These are phyloP conservation scores for Scleroderma bovista DNA, from an alignment of 768 basidiomycete species.

Conservation along the genomic window DNA sequence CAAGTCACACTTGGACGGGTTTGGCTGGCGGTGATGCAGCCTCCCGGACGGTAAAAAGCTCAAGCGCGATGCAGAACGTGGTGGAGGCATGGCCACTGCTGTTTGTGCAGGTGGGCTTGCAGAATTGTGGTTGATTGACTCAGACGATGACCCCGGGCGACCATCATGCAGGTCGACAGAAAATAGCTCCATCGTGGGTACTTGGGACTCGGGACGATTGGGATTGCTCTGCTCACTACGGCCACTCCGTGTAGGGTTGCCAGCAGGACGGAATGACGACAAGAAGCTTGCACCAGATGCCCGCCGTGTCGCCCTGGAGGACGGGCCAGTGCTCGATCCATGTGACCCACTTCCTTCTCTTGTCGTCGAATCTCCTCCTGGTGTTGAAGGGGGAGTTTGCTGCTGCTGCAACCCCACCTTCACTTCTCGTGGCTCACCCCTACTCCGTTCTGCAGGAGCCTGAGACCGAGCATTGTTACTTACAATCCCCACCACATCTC, in stretches of 20 bases:
- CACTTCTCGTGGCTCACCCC: slow-evolving; percentile 20
- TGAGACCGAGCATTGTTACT: slow-evolving; percentile 14
- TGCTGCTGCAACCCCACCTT: slow-evolving; percentile 18
- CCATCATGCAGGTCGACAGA: slow-evolving; percentile 19
- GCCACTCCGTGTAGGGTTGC: slow-evolving; percentile 2
- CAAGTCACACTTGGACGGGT: slow-evolving; percentile 48
- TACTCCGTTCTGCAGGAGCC: slow-evolving; percentile 18
- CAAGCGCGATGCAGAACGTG: slow-evolving; percentile 17
- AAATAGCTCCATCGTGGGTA: slow-evolving; percentile 15
- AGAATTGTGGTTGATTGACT: slow-evolving; percentile 9
- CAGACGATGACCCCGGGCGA: slow-evolving; percentile 13
- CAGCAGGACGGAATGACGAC: slow-evolving; percentile 18
- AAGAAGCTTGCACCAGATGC: slow-evolving; percentile 24
- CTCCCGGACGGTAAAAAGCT: slow-evolving; percentile 19
- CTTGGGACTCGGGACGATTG: slow-evolving; percentile 3
- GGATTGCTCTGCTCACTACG: slow-evolving; percentile 8
- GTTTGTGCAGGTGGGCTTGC: slow-evolving; percentile 9
- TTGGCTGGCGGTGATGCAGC: slow-evolving; percentile 13
- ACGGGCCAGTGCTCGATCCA: slow-evolving; percentile 5
- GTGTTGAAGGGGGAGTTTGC: neutral
- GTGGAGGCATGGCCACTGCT: slow-evolving; percentile 10
- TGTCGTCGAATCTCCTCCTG: slow-evolving; percentile 3
- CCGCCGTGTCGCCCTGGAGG: slow-evolving; percentile 18
- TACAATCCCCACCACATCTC: slow-evolving; percentile 39
- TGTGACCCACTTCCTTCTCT: slow-evolving; percentile 16